A percentile compares a stretch with the other conserved stretches of the same genome.
Evolutionary conservation across 108 stramenopile species (phyloP).

Genomic region (Cyclotella cryptica): DNA sequence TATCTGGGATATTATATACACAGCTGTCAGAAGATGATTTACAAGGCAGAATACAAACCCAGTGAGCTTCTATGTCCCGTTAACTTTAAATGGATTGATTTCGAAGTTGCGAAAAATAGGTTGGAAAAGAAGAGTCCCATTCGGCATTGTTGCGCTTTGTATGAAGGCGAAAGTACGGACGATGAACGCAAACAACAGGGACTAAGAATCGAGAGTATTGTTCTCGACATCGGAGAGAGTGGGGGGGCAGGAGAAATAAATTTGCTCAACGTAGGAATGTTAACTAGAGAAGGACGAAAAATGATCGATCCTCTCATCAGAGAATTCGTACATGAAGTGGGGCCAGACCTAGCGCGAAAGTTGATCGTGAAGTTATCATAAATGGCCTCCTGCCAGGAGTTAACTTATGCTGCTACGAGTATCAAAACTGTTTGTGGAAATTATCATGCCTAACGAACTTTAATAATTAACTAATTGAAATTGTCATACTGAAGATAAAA

Average conservation of each 20-base stretch:
- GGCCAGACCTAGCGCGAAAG: constrained; percentile 50
- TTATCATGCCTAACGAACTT: background rate
- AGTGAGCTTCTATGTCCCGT: constrained; percentile 91
- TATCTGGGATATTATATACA: constrained; percentile 98
- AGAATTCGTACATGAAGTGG: constrained; percentile 70
- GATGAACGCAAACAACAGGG: constrained; percentile 2
- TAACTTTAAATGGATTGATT: constrained; percentile 81
- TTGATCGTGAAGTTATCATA: constrained; percentile 62
- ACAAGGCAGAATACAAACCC: constrained; percentile 97
- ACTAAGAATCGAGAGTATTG: constrained; percentile 21
- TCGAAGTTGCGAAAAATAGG: constrained; percentile 62
- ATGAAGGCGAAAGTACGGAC: constrained; percentile 16
- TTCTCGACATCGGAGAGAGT: constrained; percentile 66
- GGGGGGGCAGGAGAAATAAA: constrained; percentile 32
- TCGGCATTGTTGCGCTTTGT: constrained; percentile 59
- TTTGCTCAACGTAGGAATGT: constrained; percentile 68
- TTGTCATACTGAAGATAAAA: no score
- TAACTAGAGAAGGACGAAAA: constrained; percentile 68
- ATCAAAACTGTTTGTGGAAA: background rate
- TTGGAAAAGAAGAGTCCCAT: constrained; percentile 60
- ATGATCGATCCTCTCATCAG: constrained; percentile 68
- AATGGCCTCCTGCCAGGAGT: background rate
- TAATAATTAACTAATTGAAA: no score
- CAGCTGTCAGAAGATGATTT: constrained; percentile 93
- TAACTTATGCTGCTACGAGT: background rate